phyloP scores from a whole-genome alignment of 177 flowering plant species.

The Telopea speciosissima region DNA sequence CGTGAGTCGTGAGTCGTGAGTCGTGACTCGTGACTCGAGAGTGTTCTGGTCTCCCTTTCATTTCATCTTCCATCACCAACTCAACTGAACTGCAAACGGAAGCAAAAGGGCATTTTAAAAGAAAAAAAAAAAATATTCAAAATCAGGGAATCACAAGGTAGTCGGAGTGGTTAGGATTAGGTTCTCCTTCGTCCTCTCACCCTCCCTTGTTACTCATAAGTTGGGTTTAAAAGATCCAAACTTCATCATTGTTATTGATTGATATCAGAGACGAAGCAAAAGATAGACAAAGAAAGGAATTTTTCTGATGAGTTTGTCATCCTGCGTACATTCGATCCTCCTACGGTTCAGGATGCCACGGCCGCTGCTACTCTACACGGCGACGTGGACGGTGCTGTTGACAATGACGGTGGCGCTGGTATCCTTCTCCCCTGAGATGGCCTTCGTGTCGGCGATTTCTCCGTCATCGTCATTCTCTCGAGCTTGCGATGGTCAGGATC shows the following conservation, averaged over 20 bases:
- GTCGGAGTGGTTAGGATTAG: conserved; percentile 12
- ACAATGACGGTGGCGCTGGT: conserved; percentile 54
- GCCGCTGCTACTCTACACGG: conserved; percentile 53
- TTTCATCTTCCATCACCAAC: too few relatives aligned
- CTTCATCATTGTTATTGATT: too few relatives aligned
- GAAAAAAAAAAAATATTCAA: too few relatives aligned
- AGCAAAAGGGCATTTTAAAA: too few relatives aligned
- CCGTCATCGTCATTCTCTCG: conserved; percentile 43
- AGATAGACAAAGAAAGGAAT: not conserved
- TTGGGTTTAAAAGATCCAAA: too few relatives aligned
- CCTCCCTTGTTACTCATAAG: not conserved
- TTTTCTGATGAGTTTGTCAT: conserved; percentile 22
- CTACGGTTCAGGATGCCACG: conserved; percentile 20
- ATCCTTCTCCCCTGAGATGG: conserved; percentile 67
- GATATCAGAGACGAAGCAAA: too few relatives aligned
- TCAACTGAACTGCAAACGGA: too few relatives aligned
- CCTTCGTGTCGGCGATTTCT: conserved; percentile 55
- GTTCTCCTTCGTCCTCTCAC: not conserved
- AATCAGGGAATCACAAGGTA: too few relatives aligned
- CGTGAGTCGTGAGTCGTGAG: too few relatives aligned
- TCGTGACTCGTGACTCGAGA: too few relatives aligned
- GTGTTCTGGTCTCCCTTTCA: too few relatives aligned
- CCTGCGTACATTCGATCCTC: conserved; percentile 20
- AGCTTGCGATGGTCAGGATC: conserved; percentile 15
- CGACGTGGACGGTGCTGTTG: conserved; percentile 57